Evolutionary conservation across 2,329 filamentous ascomycete genomes (phyloP).

Genomic region (Fonsecaea pedrosoi): DNA sequence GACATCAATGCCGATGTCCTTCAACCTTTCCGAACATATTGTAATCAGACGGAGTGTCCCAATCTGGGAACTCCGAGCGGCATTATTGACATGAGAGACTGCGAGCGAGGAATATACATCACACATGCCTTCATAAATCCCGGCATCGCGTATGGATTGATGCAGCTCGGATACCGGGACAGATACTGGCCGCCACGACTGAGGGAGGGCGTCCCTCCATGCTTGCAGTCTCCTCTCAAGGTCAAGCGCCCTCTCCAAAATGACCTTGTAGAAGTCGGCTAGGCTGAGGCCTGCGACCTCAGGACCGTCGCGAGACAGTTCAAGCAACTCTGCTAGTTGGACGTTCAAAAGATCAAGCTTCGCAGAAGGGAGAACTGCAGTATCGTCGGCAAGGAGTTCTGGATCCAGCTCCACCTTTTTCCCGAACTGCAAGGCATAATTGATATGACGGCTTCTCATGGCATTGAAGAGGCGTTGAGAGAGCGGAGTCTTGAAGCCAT

Average conservation of each 20-base stretch:
- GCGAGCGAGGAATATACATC: constrained; percentile 36
- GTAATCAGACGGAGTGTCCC: constrained; percentile 29
- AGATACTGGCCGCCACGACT: constrained; percentile 31
- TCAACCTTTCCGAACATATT: constrained; percentile 15
- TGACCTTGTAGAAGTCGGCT: constrained; percentile 25
- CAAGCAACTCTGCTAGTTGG: constrained; percentile 27
- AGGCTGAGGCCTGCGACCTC: constrained; percentile 11
- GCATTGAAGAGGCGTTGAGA: constrained; percentile 30
- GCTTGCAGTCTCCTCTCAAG: constrained; percentile 28
- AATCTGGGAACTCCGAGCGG: constrained; percentile 27
- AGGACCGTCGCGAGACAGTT: constrained; percentile 14
- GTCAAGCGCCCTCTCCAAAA: constrained; percentile 18
- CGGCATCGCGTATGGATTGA: constrained; percentile 33
- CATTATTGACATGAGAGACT: constrained; percentile 32
- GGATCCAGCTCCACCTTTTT: constrained; percentile 19
- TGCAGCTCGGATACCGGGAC: constrained; percentile 29
- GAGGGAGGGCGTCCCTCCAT: constrained; percentile 26
- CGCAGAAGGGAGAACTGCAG: constrained; percentile 26
- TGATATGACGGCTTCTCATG: constrained; percentile 32
- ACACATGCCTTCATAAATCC: constrained; percentile 30
- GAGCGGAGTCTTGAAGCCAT: constrained; percentile 28
- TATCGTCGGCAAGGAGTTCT: constrained; percentile 20
- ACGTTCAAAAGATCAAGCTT: constrained; percentile 33
- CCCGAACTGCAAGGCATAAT: constrained; percentile 25
- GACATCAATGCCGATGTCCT: constrained; percentile 21